phyloP scores from a whole-genome alignment of 495 filamentous ascomycete species.

The Podospora bellae-mahoneyi region DNA sequence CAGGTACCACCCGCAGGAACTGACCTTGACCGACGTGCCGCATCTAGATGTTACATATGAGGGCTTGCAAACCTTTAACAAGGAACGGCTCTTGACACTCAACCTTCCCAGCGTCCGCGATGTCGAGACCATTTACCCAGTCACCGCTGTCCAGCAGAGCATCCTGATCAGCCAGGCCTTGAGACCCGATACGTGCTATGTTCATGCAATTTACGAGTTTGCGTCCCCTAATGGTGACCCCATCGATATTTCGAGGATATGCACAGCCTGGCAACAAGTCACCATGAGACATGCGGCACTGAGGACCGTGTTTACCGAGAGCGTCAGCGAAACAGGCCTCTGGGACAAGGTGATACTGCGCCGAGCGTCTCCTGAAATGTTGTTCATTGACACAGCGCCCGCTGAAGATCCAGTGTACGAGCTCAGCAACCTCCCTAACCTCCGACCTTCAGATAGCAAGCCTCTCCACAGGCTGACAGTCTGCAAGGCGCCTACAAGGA shows the following conservation, averaged over 20 bases:
- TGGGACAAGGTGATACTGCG: slow-evolving; percentile 44
- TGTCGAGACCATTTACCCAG: slow-evolving; percentile 58
- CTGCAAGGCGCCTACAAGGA: slow-evolving; percentile 42
- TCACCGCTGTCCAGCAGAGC: slow-evolving; percentile 64
- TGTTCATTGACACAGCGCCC: slow-evolving; percentile 45
- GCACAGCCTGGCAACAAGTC: slow-evolving; percentile 44
- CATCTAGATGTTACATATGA: slow-evolving; percentile 60
- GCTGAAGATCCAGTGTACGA: slow-evolving; percentile 42
- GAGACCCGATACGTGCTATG: slow-evolving; percentile 56
- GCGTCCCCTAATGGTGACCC: slow-evolving; percentile 36
- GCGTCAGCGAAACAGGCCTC: slow-evolving; percentile 38
- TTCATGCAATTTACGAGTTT: slow-evolving; percentile 61
- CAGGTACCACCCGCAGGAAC: slow-evolving; percentile 44
- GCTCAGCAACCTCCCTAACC: slow-evolving; percentile 39
- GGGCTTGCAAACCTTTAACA: slow-evolving; percentile 51
- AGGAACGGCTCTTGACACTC: slow-evolving; percentile 47
- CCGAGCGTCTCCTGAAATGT: slow-evolving; percentile 43
- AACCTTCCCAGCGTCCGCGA: slow-evolving; percentile 44
- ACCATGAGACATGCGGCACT: slow-evolving; percentile 39
- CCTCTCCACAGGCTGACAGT: slow-evolving; percentile 47
- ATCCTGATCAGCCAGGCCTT: slow-evolving; percentile 60
- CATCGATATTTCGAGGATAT: slow-evolving; percentile 43
- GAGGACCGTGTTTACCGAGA: slow-evolving; percentile 45
- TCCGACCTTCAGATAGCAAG: slow-evolving; percentile 35
- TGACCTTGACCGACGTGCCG: slow-evolving; percentile 61